Base-by-base conservation (phyloP, 352 stramenopile genomes). In the Blastocystis sp. region DNA sequence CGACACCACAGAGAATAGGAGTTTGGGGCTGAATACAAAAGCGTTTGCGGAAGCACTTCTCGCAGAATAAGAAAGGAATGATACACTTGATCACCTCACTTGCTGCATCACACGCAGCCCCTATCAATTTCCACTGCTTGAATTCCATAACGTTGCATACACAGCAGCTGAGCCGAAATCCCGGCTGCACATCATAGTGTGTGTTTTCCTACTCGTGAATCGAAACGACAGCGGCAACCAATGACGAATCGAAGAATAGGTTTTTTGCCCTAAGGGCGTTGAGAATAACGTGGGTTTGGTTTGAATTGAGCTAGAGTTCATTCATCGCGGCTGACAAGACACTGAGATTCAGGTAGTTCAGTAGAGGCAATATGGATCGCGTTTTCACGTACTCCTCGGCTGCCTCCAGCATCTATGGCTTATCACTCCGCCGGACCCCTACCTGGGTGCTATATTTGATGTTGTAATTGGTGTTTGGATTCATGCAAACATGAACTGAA, bases 1-100 rank as follows among this genome's bases (percentile, higher is more conserved):
- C 71, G 21, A 81, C 41, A 52, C 71, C 71, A 41, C 71, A 81
- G 3, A 66, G n/a, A 43, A 65, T 43, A n/a, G 28, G 56, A 40
- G 17, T 65, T 38, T 34, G 23, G 2, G 17, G 3, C 66, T 81
- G 71, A n/a, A 52, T 40, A 41, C 71, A 81, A 59, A 81, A 81
- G 17, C 71, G 41, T 41, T 81, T 81, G 10, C 71, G 43, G 52
- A 62, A 81, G 45, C 71, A 81, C 56, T 66, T 81, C 23, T 81
- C 71, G 21, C 71, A 81, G n/a, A 81, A 48, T 43, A 81, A 41
- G 14, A n/a, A 81, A 3, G 71, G 71, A 5, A 81, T 10, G 28
- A 81, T 60, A 67, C 2, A 45, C 60, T 81, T 81, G 14, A 81
- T 19, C 17, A 81, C 3, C n/a, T 43, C 48, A 66, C 9, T 62